Evolutionary conservation across 148 eudicot genomes (phyloP), one percentile per base, ranked within the genome.

Genomic region (Camellia granthamiana): DNA sequence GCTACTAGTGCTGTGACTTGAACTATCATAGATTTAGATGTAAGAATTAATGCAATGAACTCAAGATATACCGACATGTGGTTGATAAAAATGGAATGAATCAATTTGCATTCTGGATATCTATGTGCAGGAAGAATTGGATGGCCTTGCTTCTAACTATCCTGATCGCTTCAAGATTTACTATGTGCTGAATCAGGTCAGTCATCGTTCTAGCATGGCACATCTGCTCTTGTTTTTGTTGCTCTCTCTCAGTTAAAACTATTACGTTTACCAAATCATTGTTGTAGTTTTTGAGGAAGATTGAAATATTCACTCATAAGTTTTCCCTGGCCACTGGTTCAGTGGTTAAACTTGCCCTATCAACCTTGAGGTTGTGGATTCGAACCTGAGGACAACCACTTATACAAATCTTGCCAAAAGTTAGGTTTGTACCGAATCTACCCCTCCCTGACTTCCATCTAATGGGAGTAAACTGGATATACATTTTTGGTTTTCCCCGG

Each of bases 101-200:
- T 8, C 15, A 61, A 44, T 43, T 18, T 1, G 19, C n/a, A 55
- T 42, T 62, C 63, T 60, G 44, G 13, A 43, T 38, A 52, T 69
- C 67, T 38, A 52, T 69, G 61, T 82, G 77, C 91, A 94, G 98
- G 98, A 92, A 81, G 98, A 94, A 83, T 79, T 92, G 82, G 95
- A 94, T 51, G 70, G 74, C 64, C 88, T 94, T 78, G 84, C 93
- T 61, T 80, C 87, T 71, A 86, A 82, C 64, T 92, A 91, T 80
- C 92, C 98, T 38, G 88, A 82, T 77, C 89, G 86, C 15, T 94
- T 94, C 87, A 86, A 88, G 47, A 64, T 94, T 41, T 91, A 86
- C 82, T 92, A 90, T 55, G 98, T 92, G 38, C 90, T 94, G 66
- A 94, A 94, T 83, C 92, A 91, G 92, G 98, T 91, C 51, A 60